Base-by-base conservation (phyloP, 768 basidiomycete species). In the Gloeophyllum trabeum region DNA sequence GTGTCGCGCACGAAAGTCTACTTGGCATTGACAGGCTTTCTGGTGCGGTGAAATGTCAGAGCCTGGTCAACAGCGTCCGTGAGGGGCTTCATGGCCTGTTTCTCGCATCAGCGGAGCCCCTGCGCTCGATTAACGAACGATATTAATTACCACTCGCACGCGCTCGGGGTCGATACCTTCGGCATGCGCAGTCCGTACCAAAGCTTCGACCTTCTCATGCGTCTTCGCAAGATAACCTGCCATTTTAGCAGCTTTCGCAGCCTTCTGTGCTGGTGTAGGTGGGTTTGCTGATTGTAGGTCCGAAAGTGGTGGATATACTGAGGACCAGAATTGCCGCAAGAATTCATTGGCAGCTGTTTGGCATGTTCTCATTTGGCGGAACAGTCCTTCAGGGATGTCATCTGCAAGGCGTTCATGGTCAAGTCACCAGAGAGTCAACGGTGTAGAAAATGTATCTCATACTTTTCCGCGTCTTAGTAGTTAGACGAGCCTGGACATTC, bases 261-360 rank as follows among this genome's bases (percentile, higher is more conserved):
- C 71, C 49, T 81, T 78, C 54, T 94, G 87, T 1, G 73, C 70
- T 2, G 78, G 71, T 0, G 79, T 79, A 2, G 75, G 64, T 1
- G 63, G 50, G 4, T 66, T 62, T 2, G 74, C 56, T 0, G 71
- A 66, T 42, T 72, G 71, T 14, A 65, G 51, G 39, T 85, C 85
- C 14, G 70, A 64, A 1, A 71, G 60, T 4, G 83, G 77, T 4
- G 91, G 93, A 48, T 90, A 84, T 39, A 86, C 74, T 2, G 90
- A 75, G 2, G 81, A 73, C 92, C 93, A 98, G 57, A 91, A 97
- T 57, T 98, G 96, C 22, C 94, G 80, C 12, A 99, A 68, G 58
- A 98, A 96, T 56, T 99, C 96, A 53, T 90, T 92, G 7, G 93
- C 83, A 3, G 93, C 84, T 1, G 89, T 89, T 54, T 96, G 91